phyloP scores from a whole-genome alignment of 106 monocot species.

The Acorus calamus region DNA sequence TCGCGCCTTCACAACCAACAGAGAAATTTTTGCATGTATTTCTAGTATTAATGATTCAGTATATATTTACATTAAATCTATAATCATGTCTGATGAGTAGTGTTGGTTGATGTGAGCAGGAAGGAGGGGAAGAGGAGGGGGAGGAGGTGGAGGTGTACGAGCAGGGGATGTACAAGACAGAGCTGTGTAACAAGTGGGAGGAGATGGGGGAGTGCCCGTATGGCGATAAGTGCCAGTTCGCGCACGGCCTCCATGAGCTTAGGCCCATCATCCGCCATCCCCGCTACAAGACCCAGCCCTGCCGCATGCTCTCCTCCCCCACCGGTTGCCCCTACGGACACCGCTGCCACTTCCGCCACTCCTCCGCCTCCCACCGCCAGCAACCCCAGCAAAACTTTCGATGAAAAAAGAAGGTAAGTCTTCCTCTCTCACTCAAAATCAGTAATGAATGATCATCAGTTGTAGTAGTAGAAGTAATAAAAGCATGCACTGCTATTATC shows the following conservation, averaged over 20 bases:
- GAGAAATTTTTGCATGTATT: too few species aligned
- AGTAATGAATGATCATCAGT: too few species aligned
- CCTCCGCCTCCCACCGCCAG: slow-evolving; percentile 4
- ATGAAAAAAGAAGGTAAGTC: too few species aligned
- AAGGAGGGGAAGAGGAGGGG: slow-evolving; percentile 26
- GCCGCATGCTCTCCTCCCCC: slow-evolving; percentile 50
- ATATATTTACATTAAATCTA: too few species aligned
- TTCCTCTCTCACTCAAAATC: too few species aligned
- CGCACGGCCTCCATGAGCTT: slow-evolving; percentile 69
- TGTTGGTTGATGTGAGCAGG: neutral
- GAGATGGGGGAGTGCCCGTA: slow-evolving; percentile 50
- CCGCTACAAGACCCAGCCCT: slow-evolving; percentile 79
- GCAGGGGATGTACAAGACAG: slow-evolving; percentile 68
- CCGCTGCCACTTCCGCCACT: slow-evolving; percentile 89
- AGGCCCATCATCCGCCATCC: slow-evolving; percentile 80
- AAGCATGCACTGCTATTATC: too few species aligned
- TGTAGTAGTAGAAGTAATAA: too few species aligned
- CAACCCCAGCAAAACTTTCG: too few species aligned
- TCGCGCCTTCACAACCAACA: too few species aligned
- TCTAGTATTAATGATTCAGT: too few species aligned
- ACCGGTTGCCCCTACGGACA: slow-evolving; percentile 83
- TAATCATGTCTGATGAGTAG: too few species aligned
- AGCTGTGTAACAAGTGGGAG: slow-evolving; percentile 91
- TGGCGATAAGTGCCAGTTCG: slow-evolving; percentile 56
- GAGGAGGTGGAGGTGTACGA: slow-evolving; percentile 55